A percentile compares a stretch with the other conserved stretches of the same genome.
Conservation (phyloP, 2,329 filamentous ascomycete species). For the Alternaria arbusti region DNA sequence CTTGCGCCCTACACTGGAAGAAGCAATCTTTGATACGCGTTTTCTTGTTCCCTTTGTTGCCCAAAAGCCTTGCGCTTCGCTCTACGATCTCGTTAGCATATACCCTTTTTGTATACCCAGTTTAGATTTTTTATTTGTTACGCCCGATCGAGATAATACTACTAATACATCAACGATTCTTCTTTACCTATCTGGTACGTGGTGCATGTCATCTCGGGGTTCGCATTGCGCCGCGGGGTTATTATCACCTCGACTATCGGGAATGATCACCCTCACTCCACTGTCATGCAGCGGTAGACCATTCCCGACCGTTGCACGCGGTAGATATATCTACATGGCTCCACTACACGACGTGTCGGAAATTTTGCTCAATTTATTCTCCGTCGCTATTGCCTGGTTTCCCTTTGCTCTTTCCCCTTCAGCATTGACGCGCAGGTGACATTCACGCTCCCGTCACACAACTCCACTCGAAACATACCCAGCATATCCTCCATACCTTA, state of each 20-base stretch:
- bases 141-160: neutral
- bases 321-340: constrained; percentile 2
- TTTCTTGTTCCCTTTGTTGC: constrained; percentile 10
- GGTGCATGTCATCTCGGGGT: neutral
- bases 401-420: neutral
- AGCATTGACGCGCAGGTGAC: neutral
- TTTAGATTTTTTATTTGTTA: neutral
- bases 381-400: neutral
- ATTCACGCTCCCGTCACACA: neutral
- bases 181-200: neutral
- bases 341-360: neutral
- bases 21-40: constrained; percentile 13
- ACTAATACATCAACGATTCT: constrained; percentile 6
- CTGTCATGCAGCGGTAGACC: constrained; percentile 10
- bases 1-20: neutral
- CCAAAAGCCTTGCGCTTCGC: constrained; percentile 1
- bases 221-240: constrained; percentile 5
- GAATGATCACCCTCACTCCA: constrained; percentile 17
- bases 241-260: constrained; percentile 1
- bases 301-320: constrained; percentile 12
- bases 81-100: neutral
- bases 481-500: neutral
- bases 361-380: neutral
- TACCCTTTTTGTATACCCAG: constrained; percentile 12
- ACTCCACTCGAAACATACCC: neutral